Evolutionary conservation across 78 protist genomes (phyloP), one percentile per base, ranked within the genome.

Genomic region (Capsaspora owczarzaki): DNA sequence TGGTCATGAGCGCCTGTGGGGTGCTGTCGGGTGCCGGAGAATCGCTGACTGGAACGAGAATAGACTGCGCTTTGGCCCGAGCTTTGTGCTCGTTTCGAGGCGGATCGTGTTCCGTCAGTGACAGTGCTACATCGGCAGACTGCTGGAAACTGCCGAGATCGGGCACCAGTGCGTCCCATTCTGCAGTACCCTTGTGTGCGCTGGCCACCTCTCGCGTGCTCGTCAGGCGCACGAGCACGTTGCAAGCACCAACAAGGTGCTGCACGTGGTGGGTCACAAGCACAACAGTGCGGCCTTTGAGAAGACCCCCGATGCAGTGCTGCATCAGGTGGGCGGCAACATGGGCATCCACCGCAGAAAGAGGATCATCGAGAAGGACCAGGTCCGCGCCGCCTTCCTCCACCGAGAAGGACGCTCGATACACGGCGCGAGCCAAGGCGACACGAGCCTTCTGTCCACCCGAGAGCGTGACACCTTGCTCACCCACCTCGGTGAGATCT

Each of bases 61-160:
- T n/a, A n/a, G n/a, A n/a, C n/a, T n/a, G n/a, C n/a, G n/a, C n/a
- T n/a, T n/a, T n/a, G n/a, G n/a, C n/a, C n/a, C n/a, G n/a, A n/a
- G n/a, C n/a, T n/a, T n/a, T n/a, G n/a, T n/a, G n/a, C n/a, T n/a
- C n/a, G n/a, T n/a, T n/a, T n/a, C n/a, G n/a, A n/a, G n/a, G n/a
- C n/a, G n/a, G n/a, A n/a, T n/a, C n/a, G 86, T 3, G 97, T 92
- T 2, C 91, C 93, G 19, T 92, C 74, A 16, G 95, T n/a, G 44
- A 83, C 70, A 31, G 94, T 83, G 79, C 76, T 84, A 93, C 40
- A 49, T 86, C 90, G 6, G 74, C 71, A 41, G 41, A 35, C 6
- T 71, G 1, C 86, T 93, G 93, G 35, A 83, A 66, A 3, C 95
- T 87, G 5, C 98, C 86, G 5, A 96, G 96, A 2, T 93, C 47